Base-by-base conservation (phyloP, 75 land plant species). In the Cunninghamia lanceolata region DNA sequence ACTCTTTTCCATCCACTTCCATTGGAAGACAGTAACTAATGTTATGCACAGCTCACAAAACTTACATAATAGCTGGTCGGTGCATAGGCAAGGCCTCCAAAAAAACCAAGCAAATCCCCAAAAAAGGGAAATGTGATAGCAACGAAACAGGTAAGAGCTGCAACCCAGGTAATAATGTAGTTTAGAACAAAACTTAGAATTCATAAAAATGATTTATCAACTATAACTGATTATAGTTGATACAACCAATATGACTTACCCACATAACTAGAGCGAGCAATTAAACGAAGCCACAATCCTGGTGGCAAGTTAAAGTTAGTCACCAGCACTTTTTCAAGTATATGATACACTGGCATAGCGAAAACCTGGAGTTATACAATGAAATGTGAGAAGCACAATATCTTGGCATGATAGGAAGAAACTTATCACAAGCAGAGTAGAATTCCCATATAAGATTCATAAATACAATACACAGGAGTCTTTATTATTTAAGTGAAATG, bases 21-120 rank as follows among this genome's bases (percentile, higher is more conserved):
- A 21, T 39, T 30, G 8, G 59, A 83, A 13, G n/a, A 16, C 19
- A 15, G 9, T 32, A 50, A 43, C 5, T 28, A 9, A 36, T 47
- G 38, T 36, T 34, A 68, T 30, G 42, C 34, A 35, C 34, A 8
- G 36, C 19, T 54, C 32, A 59, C 4, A 11, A 40, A 10, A 88
- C 89, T 88, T 88, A 85, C 89, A 79, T 85, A 88, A 88, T 86
- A 88, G 25, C 83, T n/a, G 38, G 88, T 88, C 52, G 89, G 88
- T 17, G 88, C 88, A 56, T 85, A 88, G 32, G 89, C 89, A 52
- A 88, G 47, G 34, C 89, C 89, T 86, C 89, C 89, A 40, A 88
- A 88, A 34, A 88, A 85, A 6, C 89, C 89, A 19, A 88, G 83
- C 83, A 88, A 78, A 68, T 86, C 89, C 50, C 83, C 88, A 78